phyloP scores from a whole-genome alignment of 73 alveolate genomes.

The Paramecium tetraurelia region DNA sequence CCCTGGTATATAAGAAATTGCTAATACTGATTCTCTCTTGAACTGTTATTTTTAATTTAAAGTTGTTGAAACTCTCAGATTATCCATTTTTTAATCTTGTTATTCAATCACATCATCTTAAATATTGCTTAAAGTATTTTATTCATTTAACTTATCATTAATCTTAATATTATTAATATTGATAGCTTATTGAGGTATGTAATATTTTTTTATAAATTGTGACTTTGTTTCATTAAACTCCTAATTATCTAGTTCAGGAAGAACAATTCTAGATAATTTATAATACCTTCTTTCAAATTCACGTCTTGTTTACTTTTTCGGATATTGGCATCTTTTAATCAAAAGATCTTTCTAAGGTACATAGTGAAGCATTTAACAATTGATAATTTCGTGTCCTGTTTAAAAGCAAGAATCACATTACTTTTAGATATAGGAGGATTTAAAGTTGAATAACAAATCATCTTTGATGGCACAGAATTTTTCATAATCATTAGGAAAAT shows the following conservation, averaged over 20 bases:
- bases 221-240: neutral
- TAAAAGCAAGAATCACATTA: slow-evolving; percentile 4
- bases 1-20: neutral
- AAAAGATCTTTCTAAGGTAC: slow-evolving; percentile 18
- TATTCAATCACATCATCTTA: neutral
- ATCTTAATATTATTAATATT: neutral
- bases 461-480: slow-evolving; percentile 30
- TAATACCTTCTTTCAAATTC: neutral
- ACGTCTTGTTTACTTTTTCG: neutral
- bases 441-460: slow-evolving; percentile 9
- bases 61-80: neutral
- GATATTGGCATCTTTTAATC: neutral
- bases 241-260: neutral
- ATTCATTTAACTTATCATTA: neutral
- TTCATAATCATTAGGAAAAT: slow-evolving; percentile 32
- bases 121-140: neutral
- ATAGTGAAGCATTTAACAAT: slow-evolving; percentile 46
- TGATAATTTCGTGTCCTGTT: neutral
- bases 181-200: neutral
- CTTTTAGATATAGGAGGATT: neutral
- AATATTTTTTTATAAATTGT: neutral
- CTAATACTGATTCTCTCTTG: neutral
- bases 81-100: neutral
- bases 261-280: neutral
- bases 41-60: neutral